Evolutionary conservation across 2,329 filamentous ascomycete species (phyloP), one percentile per base, ranked within the genome.

Genomic region (Paracorniculantispora psalliotae): DNA sequence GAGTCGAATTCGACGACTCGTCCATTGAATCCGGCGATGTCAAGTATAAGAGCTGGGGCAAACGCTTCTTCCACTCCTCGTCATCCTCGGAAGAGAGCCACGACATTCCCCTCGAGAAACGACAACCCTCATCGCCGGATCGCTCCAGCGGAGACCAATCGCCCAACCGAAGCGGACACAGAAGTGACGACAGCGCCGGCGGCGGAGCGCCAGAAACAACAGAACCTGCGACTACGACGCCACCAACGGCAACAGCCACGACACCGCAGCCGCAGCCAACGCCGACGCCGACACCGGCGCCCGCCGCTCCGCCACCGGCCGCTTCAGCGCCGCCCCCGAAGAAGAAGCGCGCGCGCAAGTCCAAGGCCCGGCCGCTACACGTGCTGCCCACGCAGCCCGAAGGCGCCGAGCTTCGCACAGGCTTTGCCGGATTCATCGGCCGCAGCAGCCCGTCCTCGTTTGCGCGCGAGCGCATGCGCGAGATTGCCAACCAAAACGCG

Each of bases 361-460:
- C 56, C 19, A 46, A 67, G 63, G 25, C 61, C 67, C 26, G 60
- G 21, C 50, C 44, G 25, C 49, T 75, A 56, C 69, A 65, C 35
- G 61, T 73, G n/a, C 64, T 75, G 33, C 72, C 73, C 1, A 75
- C 73, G 17, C 73, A 75, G 35, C 73, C 71, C 33, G 73, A 75
- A 57, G 64, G 71, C 47, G 60, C 66, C 6, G 72, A 73, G 51
- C 60, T 70, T 37, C 66, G 61, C 15, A 67, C 67, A 8, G 56
- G 17, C 19, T 57, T 57, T 21, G 61, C 64, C 25, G 65, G 66
- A 37, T 63, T 65, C 25, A 65, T 64, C 35, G 72, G 75, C 23
- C 73, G 73, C 28, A 69, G 69, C 51, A 77, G 75, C 60, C 75
- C 75, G 3, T 78, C 76, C 4, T 76, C 75, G 8, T 75, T 77